These are phyloP conservation scores for Neoascochyta sp. DNA, from an alignment of 2,329 filamentous ascomycete genomes.

Conservation along the genomic window DNA sequence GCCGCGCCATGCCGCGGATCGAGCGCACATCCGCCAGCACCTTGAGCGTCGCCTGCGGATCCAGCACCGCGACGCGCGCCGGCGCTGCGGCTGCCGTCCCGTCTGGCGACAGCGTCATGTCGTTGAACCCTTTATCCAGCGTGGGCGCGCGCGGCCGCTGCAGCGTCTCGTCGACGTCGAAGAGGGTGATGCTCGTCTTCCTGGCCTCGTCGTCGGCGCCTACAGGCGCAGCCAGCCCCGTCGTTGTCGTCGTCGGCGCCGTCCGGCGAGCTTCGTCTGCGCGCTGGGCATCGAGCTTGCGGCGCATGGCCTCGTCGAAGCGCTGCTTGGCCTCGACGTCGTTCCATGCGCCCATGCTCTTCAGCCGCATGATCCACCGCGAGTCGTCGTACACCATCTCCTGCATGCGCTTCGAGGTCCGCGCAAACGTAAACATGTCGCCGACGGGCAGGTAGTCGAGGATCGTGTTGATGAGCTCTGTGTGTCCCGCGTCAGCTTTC, in stretches of 20 bases:
- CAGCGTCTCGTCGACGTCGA: conserved; percentile 70
- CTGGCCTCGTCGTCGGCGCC: no score
- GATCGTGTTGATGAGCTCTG: conserved; percentile 85
- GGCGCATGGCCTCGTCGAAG: conserved; percentile 66
- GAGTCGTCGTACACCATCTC: conserved; percentile 99
- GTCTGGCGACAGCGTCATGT: conserved; percentile 55
- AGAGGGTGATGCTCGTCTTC: conserved; percentile 66
- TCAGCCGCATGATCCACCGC: conserved; percentile 83
- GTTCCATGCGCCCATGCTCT: conserved; percentile 88
- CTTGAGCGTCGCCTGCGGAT: conserved; percentile 63
- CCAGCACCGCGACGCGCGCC: conserved; percentile 32
- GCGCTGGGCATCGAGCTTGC: conserved; percentile 55
- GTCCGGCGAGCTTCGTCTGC: conserved; percentile 41
- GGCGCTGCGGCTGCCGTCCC: conserved; percentile 32
- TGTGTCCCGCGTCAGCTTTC: no score
- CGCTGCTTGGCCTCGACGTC: conserved; percentile 77
- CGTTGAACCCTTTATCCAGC: conserved; percentile 73
- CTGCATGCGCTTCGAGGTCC: conserved; percentile 77
- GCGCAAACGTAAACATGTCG: conserved; percentile 81
- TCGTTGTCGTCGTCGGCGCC: no score
- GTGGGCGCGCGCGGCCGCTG: conserved; percentile 43
- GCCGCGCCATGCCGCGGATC: conserved; percentile 75
- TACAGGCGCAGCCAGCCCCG: no score
- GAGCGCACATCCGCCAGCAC: conserved; percentile 71
- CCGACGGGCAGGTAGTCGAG: conserved; percentile 83